Percentiles rank a stretch among this genome's conserved stretches.
Evolutionary conservation across 345 rosid genomes (phyloP).

Genomic region (Heritiera fomes): DNA sequence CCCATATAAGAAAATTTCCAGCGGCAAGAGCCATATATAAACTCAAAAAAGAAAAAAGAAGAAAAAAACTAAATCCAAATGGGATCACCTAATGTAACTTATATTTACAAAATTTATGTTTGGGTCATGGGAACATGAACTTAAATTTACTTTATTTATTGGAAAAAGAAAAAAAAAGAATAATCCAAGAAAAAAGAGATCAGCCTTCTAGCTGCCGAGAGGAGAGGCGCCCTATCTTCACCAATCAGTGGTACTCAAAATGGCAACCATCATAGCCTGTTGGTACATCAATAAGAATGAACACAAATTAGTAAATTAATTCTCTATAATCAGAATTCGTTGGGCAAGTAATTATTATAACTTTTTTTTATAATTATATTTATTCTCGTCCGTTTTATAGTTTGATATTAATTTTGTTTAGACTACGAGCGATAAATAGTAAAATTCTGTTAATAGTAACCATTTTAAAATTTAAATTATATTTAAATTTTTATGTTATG

Average conservation of each 20-base stretch:
- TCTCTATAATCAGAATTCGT: not conserved
- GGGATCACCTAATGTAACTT: not conserved
- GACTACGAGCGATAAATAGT: too few species aligned
- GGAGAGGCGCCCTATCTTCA: not conserved
- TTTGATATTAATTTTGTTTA: too few species aligned
- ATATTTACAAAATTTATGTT: slow-evolving; percentile 13
- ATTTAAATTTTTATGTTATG: too few species aligned
- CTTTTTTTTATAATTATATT: too few species aligned
- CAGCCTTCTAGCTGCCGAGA: slow-evolving; percentile 6
- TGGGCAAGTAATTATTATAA: not conserved
- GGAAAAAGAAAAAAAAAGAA: not conserved
- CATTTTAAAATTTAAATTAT: too few species aligned
- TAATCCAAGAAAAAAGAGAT: not conserved
- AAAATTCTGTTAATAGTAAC: too few species aligned
- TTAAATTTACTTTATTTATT: not conserved
- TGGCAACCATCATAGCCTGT: slow-evolving; percentile 67
- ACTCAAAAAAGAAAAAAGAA: not conserved
- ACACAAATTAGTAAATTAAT: not conserved
- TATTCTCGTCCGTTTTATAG: too few species aligned
- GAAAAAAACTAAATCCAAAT: not conserved
- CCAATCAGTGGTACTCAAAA: slow-evolving; percentile 31
- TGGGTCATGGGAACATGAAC: slow-evolving; percentile 33
- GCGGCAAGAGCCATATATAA: too few species aligned
- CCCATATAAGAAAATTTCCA: not conserved
- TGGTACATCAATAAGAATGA: not conserved